Evolutionary conservation across 768 basidiomycete species (phyloP).

Genomic region (Erythrobasidium yunnanense): DNA sequence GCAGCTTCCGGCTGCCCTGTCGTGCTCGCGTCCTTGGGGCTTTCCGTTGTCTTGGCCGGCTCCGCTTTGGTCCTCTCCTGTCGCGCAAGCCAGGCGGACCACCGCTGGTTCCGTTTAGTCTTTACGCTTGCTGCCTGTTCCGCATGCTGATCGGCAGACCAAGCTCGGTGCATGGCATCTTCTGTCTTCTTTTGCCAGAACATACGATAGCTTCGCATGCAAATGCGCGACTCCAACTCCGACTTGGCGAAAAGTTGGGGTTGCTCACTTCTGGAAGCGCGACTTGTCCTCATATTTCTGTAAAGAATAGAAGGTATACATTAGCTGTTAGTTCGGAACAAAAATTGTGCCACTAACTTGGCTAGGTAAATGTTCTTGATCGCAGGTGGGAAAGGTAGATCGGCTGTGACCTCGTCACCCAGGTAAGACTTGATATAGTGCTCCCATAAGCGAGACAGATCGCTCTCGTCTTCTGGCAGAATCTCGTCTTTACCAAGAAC

Average conservation of each 20-base stretch:
- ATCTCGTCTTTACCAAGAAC: slow-evolving; percentile 45
- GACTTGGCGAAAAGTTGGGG: slow-evolving; percentile 37
- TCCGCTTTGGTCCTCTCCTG: too few species aligned
- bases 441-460: slow-evolving; percentile 44
- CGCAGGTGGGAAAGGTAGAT: slow-evolving; percentile 40
- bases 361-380: neutral
- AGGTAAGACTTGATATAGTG: slow-evolving; percentile 45
- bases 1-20: neutral
- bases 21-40: neutral
- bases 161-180: slow-evolving; percentile 35
- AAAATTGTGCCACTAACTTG: neutral
- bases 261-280: neutral
- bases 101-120: slow-evolving; percentile 1
- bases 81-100: neutral
- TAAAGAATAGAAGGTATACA: too few species aligned
- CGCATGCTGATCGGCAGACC: slow-evolving; percentile 27
- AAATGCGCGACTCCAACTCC: slow-evolving; percentile 70
- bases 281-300: neutral
- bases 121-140: slow-evolving; percentile 16
- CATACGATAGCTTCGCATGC: slow-evolving; percentile 57
- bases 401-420: slow-evolving; percentile 23
- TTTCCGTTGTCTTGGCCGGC: too few species aligned
- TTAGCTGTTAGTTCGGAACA: neutral
- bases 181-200: slow-evolving; percentile 60
- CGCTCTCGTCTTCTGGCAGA: slow-evolving; percentile 44